A percentile compares a stretch with the other conserved stretches of the same genome.
Conservation (phyloP, 1,284 basidiomycete genomes). For the Leccinum pachyderme region DNA sequence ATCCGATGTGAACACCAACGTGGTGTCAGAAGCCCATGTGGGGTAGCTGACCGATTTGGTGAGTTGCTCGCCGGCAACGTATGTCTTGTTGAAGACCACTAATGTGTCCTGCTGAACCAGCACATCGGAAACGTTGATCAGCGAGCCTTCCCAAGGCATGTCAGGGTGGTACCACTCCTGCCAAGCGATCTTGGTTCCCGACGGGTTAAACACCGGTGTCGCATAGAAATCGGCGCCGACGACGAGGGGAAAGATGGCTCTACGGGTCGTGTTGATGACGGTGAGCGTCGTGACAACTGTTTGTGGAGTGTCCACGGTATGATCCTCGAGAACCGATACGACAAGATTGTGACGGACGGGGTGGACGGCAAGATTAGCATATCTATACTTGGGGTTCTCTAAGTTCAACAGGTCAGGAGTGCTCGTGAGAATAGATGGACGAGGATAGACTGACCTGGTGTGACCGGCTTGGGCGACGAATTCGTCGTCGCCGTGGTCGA, state of each 20-base stretch:
- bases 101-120: conserved; percentile 37
- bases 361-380: conserved; percentile 40
- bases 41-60: conserved; percentile 54
- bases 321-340: conserved; percentile 52
- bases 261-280: conserved; percentile 41
- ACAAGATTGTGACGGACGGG: conserved; percentile 25
- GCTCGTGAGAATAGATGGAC: neutral
- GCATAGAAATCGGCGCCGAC: conserved; percentile 57
- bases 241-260: conserved; percentile 32
- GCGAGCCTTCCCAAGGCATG: conserved; percentile 79
- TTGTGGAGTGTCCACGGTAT: conserved; percentile 50
- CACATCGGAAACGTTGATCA: conserved; percentile 55
- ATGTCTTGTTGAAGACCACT: conserved; percentile 28
- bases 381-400: conserved; percentile 47
- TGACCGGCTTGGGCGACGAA: conserved; percentile 18
- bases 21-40: conserved; percentile 56
- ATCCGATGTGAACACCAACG: conserved; percentile 68
- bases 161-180: conserved; percentile 75
- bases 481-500: conserved; percentile 7
- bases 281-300: conserved; percentile 50
- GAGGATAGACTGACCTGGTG: conserved; percentile 21
- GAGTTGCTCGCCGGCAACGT: conserved; percentile 47
- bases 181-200: conserved; percentile 67
- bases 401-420: conserved; percentile 1
- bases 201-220: conserved; percentile 61